Conservation (phyloP, 345 rosid species). For the Pugionium cornutum region DNA sequence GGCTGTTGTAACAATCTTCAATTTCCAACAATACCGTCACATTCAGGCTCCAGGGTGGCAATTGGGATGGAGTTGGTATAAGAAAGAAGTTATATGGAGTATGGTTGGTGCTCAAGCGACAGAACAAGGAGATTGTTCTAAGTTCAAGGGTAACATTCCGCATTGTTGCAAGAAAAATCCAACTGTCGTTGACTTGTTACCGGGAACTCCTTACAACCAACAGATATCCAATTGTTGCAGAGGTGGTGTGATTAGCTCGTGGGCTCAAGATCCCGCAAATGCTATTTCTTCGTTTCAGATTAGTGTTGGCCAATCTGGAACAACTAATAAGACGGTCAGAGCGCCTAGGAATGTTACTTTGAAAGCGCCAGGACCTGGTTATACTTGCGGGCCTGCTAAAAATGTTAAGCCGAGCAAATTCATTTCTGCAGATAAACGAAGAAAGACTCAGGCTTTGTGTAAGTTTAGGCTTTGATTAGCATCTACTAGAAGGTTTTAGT, state of each 20-base stretch:
- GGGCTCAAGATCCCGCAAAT: slow-evolving; percentile 68
- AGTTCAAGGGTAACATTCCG: slow-evolving; percentile 72
- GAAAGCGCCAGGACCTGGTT: slow-evolving; percentile 85
- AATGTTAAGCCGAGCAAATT: slow-evolving; percentile 57
- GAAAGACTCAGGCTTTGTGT: slow-evolving; percentile 82
- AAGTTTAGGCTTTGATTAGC: slow-evolving; percentile 42
- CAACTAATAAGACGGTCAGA: slow-evolving; percentile 65
- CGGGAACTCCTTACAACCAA: slow-evolving; percentile 71
- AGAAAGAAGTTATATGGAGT: slow-evolving; percentile 83
- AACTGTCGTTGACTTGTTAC: slow-evolving; percentile 74
- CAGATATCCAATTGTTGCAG: slow-evolving; percentile 81
- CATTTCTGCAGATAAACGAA: slow-evolving; percentile 55
- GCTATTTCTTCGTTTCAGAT: slow-evolving; percentile 79
- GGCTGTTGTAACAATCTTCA: slow-evolving; percentile 76
- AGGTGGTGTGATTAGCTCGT: slow-evolving; percentile 82
- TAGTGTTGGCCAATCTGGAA: slow-evolving; percentile 78
- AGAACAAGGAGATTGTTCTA: slow-evolving; percentile 92
- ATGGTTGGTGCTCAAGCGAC: slow-evolving; percentile 79
- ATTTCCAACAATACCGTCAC: slow-evolving; percentile 90
- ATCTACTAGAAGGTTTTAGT: background rate
- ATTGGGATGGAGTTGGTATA: slow-evolving; percentile 79
- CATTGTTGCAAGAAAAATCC: slow-evolving; percentile 85
- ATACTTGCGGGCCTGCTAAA: slow-evolving; percentile 71
- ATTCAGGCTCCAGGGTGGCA: slow-evolving; percentile 82
- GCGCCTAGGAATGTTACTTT: slow-evolving; percentile 76